These are phyloP conservation scores for Lentinula lateritia DNA, from an alignment of 768 basidiomycete species.

Conservation along the genomic window DNA sequence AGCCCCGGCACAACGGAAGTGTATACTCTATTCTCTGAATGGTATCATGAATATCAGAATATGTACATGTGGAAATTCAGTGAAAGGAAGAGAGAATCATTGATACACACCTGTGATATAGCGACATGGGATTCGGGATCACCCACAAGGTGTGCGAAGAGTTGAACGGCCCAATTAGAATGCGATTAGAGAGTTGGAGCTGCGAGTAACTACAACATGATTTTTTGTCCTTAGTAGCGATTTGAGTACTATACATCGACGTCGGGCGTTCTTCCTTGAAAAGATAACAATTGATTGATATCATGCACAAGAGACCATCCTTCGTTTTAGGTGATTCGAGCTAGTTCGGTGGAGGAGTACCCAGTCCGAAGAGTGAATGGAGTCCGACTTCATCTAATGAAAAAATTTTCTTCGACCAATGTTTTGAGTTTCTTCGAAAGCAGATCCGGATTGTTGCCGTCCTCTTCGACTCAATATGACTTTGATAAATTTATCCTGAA, in stretches of 20 bases:
- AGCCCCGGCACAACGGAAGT: neutral
- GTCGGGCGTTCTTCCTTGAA: no score
- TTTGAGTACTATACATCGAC: neutral
- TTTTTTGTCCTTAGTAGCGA: neutral
- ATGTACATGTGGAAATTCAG: neutral
- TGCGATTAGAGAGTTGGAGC: neutral
- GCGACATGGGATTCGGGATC: neutral
- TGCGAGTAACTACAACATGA: neutral
- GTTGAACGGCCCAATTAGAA: neutral
- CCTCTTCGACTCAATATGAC: neutral
- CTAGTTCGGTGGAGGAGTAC: neutral
- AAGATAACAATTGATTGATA: no score
- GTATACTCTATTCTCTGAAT: neutral
- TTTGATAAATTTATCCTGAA: neutral
- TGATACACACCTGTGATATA: neutral
- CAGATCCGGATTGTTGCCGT: neutral
- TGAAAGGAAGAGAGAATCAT: neutral
- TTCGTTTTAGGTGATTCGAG: neutral
- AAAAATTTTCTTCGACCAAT: no score
- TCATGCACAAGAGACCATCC: neutral
- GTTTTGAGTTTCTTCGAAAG: neutral
- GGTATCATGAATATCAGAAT: neutral
- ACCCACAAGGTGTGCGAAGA: neutral
- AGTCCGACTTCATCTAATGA: neutral
- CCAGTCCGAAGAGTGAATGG: neutral